phyloP scores from a whole-genome alignment of 495 filamentous ascomycete genomes.

The Penicillium flavigenum region DNA sequence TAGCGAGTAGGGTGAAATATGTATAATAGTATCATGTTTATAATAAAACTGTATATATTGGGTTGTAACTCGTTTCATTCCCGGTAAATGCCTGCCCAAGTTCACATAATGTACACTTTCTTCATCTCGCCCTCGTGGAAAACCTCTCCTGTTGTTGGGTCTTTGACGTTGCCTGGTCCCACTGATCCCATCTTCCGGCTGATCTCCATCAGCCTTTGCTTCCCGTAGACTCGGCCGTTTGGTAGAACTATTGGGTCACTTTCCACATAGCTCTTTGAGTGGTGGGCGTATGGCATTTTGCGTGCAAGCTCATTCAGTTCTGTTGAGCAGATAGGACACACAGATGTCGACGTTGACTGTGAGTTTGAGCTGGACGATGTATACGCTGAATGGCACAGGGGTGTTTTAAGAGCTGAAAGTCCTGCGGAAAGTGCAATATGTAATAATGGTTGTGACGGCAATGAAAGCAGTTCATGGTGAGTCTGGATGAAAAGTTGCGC shows the following conservation, averaged over 20 bases:
- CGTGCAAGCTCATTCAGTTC: slow-evolving; percentile 90
- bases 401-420: slow-evolving; percentile 92
- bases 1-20: slow-evolving; percentile 25
- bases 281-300: slow-evolving; percentile 88
- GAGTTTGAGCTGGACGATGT: slow-evolving; percentile 59
- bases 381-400: slow-evolving; percentile 78
- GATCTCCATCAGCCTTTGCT: slow-evolving; percentile 68
- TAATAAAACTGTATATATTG: not conserved
- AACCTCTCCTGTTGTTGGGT: slow-evolving; percentile 72
- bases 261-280: slow-evolving; percentile 89
- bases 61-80: not conserved
- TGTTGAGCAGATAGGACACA: slow-evolving; percentile 93
- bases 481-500: slow-evolving; percentile 82
- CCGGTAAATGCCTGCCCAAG: not conserved
- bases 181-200: slow-evolving; percentile 61
- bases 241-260: slow-evolving; percentile 82
- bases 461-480: slow-evolving; percentile 81
- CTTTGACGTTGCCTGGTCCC: slow-evolving; percentile 65
- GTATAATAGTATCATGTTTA: not conserved
- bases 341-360: slow-evolving; percentile 57
- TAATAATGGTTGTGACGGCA: slow-evolving; percentile 80
- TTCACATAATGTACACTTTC: slow-evolving; percentile 85
- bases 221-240: slow-evolving; percentile 82
- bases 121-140: slow-evolving; percentile 62
- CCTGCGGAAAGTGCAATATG: slow-evolving; percentile 90